phyloP scores from a whole-genome alignment of 2,329 filamentous ascomycete genomes.

The Sordariomycetes sp. region DNA sequence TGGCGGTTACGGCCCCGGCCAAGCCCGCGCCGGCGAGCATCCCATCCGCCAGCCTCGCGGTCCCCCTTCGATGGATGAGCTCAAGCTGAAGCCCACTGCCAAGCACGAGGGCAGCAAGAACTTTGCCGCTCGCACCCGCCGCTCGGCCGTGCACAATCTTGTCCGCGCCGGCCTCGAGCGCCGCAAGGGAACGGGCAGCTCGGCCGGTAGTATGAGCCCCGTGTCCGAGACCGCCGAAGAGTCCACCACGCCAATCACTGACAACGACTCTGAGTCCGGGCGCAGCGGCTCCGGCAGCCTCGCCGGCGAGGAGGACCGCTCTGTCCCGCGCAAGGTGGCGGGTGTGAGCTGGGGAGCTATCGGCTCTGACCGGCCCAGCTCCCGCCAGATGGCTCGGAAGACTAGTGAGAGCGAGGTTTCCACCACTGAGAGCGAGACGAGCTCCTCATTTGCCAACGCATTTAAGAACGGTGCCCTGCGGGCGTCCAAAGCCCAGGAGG shows the following conservation, averaged over 20 bases:
- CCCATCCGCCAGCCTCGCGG: conserved; percentile 87
- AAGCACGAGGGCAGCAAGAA: conserved; percentile 97
- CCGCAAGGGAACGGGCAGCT: conserved; percentile 65
- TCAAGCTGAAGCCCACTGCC: conserved; percentile 79
- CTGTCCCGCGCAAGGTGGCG: conserved; percentile 60
- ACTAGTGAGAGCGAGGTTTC: conserved; percentile 53
- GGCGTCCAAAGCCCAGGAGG: conserved; percentile 36
- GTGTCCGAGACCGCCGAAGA: conserved; percentile 71
- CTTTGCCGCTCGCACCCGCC: conserved; percentile 86
- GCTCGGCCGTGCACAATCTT: conserved; percentile 83
- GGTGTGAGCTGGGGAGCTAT: conserved; percentile 72
- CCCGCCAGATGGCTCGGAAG: conserved; percentile 57
- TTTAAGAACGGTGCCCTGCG: conserved; percentile 51
- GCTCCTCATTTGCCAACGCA: conserved; percentile 58
- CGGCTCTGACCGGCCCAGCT: conserved; percentile 73
- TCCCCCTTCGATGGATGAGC: conserved; percentile 84
- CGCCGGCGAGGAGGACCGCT: conserved; percentile 57
- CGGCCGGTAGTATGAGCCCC: conserved; percentile 73
- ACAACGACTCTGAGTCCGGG: conserved; percentile 66
- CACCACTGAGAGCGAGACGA: conserved; percentile 33
- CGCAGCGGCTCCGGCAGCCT: conserved; percentile 72
- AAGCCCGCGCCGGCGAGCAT: conserved; percentile 88
- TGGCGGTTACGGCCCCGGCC: conserved; percentile 85
- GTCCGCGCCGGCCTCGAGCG: conserved; percentile 84
- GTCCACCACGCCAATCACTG: conserved; percentile 57